phyloP scores from a whole-genome alignment of 805 yeast genomes.

The Cyberlindnera bimundalis region DNA sequence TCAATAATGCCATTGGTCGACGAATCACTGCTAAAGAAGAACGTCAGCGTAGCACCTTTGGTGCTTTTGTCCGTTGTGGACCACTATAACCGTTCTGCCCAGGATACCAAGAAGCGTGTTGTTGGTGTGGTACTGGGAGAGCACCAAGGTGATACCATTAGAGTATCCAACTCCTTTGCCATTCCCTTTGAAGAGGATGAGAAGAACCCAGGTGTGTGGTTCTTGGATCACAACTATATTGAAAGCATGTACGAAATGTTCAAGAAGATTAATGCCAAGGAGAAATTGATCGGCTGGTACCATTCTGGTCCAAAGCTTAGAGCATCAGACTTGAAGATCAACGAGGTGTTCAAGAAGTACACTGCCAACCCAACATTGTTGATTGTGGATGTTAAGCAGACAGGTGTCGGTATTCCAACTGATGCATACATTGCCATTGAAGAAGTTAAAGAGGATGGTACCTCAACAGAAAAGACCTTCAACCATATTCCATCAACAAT shows the following conservation, averaged over 20 bases:
- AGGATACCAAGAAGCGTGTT: slow-evolving; percentile 72
- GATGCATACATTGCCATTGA: slow-evolving; percentile 93
- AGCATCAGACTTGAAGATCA: slow-evolving; percentile 85
- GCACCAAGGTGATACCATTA: slow-evolving; percentile 45
- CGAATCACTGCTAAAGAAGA: slow-evolving; percentile 32
- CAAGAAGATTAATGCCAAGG: slow-evolving; percentile 95
- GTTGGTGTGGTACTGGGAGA: slow-evolving; percentile 95
- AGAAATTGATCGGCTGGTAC: slow-evolving; percentile 97
- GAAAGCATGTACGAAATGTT: slow-evolving; percentile 98
- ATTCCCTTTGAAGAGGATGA: slow-evolving; percentile 98
- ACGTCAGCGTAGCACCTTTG: slow-evolving; percentile 91
- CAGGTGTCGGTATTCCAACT: slow-evolving; percentile 85
- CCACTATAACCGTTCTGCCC: slow-evolving; percentile 86
- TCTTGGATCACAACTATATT: slow-evolving; percentile 91
- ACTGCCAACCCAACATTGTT: slow-evolving; percentile 77
- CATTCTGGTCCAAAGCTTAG: slow-evolving; percentile 95
- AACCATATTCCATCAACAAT: slow-evolving; percentile 88
- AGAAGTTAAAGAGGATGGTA: slow-evolving; percentile 94
- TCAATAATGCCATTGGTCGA: slow-evolving; percentile 19
- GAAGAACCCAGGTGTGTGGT: slow-evolving; percentile 89
- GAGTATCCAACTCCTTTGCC: slow-evolving; percentile 90
- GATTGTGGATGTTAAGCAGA: slow-evolving; percentile 87
- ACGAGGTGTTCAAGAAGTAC: slow-evolving; percentile 83
- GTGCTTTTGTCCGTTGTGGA: slow-evolving; percentile 93
- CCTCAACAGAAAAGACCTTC: slow-evolving; percentile 88